These are phyloP conservation scores for Ramaria sp. DNA, from an alignment of 768 basidiomycete species.

Conservation along the genomic window DNA sequence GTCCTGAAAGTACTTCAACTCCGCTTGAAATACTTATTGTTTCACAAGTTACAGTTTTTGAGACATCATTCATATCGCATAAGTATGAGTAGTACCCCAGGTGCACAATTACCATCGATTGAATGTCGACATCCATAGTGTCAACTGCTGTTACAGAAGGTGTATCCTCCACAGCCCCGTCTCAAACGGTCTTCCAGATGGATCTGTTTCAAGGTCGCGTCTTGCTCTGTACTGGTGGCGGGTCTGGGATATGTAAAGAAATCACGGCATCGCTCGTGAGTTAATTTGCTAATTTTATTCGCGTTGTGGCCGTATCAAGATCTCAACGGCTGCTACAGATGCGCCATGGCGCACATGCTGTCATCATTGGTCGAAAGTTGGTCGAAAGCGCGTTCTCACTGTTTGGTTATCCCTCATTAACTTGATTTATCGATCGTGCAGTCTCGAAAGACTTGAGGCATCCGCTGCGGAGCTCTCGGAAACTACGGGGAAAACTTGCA, in stretches of 20 bases:
- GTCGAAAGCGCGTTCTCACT: constrained; percentile 58
- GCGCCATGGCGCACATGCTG: constrained; percentile 72
- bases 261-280: constrained; percentile 79
- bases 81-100: too few species aligned
- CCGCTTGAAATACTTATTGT: too few species aligned
- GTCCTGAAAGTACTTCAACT: too few species aligned
- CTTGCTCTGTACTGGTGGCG: constrained; percentile 86
- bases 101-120: too few species aligned
- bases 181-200: constrained; percentile 56
- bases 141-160: neutral
- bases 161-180: constrained; percentile 16
- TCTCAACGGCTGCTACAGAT: constrained; percentile 38
- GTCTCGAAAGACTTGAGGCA: constrained; percentile 59
- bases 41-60: too few species aligned
- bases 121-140: neutral
- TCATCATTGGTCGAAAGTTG: constrained; percentile 87
- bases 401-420: neutral
- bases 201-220: constrained; percentile 89
- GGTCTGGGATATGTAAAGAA: constrained; percentile 84
- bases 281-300: constrained; percentile 8
- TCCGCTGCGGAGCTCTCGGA: constrained; percentile 62
- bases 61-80: too few species aligned
- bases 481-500: constrained; percentile 58
- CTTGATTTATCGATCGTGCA: constrained; percentile 19
- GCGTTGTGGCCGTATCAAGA: neutral